Conservation (phyloP, 192 early-diverging fungal genomes). For the Podochytrium sp. region DNA sequence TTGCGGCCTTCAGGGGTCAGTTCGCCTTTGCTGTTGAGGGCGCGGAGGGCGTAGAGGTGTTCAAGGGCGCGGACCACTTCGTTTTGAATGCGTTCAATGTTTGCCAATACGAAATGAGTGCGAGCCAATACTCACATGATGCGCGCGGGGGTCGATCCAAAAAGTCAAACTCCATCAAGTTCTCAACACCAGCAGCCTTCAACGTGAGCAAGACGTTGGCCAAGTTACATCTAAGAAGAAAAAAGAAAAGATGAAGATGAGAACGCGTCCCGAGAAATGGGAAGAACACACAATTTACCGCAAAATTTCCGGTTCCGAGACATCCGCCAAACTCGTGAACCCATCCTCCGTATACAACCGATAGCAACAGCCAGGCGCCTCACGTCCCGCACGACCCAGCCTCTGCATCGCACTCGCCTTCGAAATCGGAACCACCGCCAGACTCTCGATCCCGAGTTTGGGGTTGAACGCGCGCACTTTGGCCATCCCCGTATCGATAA, state of each 20-base stretch:
- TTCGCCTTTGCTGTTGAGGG: slow-evolving; percentile 79
- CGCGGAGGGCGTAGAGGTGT: slow-evolving; percentile 85
- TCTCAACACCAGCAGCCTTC: slow-evolving; percentile 88
- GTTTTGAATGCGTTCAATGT: background rate
- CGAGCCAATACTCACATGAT: slow-evolving; percentile 46
- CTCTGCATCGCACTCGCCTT: slow-evolving; percentile 92
- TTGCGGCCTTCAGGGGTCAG: slow-evolving; percentile 61
- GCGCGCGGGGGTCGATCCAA: slow-evolving; percentile 87
- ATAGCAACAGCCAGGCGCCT: slow-evolving; percentile 89
- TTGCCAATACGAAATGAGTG: slow-evolving; percentile 15
- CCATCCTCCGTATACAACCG: slow-evolving; percentile 88
- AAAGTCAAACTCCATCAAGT: slow-evolving; percentile 92
- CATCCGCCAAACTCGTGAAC: slow-evolving; percentile 74
- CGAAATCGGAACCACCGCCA: slow-evolving; percentile 85
- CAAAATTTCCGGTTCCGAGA: slow-evolving; percentile 92
- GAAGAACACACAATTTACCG: slow-evolving; percentile 37
- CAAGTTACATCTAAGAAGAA: slow-evolving; percentile 68
- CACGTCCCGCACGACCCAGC: slow-evolving; percentile 94
- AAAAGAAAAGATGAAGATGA: no score
- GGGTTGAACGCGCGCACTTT: slow-evolving; percentile 91
- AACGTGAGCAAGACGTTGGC: slow-evolving; percentile 82
- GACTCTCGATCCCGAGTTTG: slow-evolving; percentile 81
- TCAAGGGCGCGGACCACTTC: slow-evolving; percentile 82
- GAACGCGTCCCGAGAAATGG: background rate
- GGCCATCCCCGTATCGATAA: slow-evolving; percentile 90